Base-by-base conservation (phyloP, 2,329 filamentous ascomycete species). In the Colletotrichum noveboracense region DNA sequence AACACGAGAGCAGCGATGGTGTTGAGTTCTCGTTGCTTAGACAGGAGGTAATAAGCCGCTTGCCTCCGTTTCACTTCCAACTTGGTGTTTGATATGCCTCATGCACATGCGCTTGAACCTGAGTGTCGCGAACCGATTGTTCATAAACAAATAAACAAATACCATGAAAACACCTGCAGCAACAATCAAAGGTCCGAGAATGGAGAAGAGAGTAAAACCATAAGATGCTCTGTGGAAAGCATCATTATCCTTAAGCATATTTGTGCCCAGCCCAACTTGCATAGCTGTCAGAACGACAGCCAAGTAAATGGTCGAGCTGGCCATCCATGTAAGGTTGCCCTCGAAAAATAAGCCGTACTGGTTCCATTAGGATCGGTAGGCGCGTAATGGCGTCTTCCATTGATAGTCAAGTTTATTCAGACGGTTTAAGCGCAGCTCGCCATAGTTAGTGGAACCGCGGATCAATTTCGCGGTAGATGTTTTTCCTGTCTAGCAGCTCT, bases 141-240 rank as follows among this genome's bases (percentile, higher is more conserved):
- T 26, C 4, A 38, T 16, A 7, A 68, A 58, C 0, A 38, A 9
- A 21, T 5, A 68, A 18, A 16, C 14, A 0, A 68, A 68, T 16
- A 38, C 21, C 3, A 80, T 6, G n/a, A 80, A 4, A 3, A 82
- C 71, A 6, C 81, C 52, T 7, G 55, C 77, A 28, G 75, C 66
- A n/a, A 66, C 71, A 30, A 78, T 68, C 8, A 87, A 75, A 1
- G 87, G 87, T 5, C 80, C 83, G 4, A 88, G 10, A 28, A 89
- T 87, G 0, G 86, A 82, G 67, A 90, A 88, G 5, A 89, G 78
- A 5, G 86, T 85, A 69, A 90, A 89, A 3, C 86, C 87, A 75
- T 87, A 88, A 1, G 85, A 85, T 1, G 84, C 87, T 5, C 72
- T 61, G 76, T 87, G 84, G 78, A 90, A 91, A 0, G 78, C 73